Evolutionary conservation across 148 eudicot species (phyloP), one percentile per base, ranked within the genome.

Genomic region (Cornus suecica): DNA sequence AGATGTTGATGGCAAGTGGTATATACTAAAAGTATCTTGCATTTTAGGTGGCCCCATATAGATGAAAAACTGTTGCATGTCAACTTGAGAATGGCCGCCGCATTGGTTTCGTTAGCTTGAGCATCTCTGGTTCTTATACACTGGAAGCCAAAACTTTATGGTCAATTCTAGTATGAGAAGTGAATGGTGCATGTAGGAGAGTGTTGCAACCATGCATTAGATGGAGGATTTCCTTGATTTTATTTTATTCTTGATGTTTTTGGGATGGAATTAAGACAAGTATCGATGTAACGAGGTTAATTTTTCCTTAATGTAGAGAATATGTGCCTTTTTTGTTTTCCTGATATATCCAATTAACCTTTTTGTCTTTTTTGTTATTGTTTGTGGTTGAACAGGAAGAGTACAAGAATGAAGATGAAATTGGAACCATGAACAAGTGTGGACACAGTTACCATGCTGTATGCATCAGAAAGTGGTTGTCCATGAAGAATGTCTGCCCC

Each of bases 391-490:
- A 6, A 66, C 75, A 78, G 78, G 78, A 82, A 74, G 84, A 78
- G 68, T 74, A 68, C 58, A 28, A 11, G 28, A 30, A 65, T 41
- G 74, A 41, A 54, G 84, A 69, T 30, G 68, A 52, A 65, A 58
- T 78, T 32, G 73, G 77, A 66, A 78, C 30, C 8, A 1, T 78
- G 70, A 82, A 74, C 71, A 74, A 64, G 22, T 82, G 84, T 65
- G 72, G 84, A n/a, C 84, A 82, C 26, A 51, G 70, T 10, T 82
- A 68, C 66, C 84, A 82, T 66, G 68, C 60, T 24, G 66, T 51
- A 14, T 82, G 84, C 77, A 82, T 82, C 42, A 74, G 41, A 41
- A 78, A 70, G 62, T 82, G 84, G 84, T 42, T 82, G 78, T 65
- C 32, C 37, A 75, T 78, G 78, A 82, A 82, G 78, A 82, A 74